Conservation (phyloP, 805 yeast genomes). For the Tetrapisispora taiwanensis region DNA sequence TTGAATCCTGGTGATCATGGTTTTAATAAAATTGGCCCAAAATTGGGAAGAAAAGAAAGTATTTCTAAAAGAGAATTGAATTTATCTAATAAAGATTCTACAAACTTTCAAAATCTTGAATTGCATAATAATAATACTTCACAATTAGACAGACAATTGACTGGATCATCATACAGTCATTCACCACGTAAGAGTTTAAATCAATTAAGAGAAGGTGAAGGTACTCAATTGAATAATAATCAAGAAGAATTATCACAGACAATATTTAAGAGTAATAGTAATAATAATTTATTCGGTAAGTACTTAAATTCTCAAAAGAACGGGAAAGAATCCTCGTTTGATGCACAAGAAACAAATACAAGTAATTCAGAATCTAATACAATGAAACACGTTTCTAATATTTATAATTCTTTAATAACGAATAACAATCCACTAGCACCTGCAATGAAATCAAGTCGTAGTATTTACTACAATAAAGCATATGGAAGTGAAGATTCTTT, state of each 20-base stretch:
- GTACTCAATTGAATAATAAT: not conserved
- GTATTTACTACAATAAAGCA: constrained; percentile 7
- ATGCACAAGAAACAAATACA: not conserved
- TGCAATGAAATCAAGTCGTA: constrained; percentile 1
- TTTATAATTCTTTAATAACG: not conserved
- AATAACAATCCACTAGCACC: not conserved
- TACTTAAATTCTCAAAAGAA: constrained; percentile 2
- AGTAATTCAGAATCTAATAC: not conserved
- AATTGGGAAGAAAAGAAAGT: not conserved
- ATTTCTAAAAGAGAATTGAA: not conserved
- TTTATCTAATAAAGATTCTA: constrained; percentile 1
- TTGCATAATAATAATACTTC: not conserved
- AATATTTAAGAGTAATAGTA: constrained; percentile 2
- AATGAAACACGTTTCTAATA: not conserved
- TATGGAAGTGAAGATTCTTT: constrained; percentile 6
- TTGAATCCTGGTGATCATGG: constrained; percentile 7
- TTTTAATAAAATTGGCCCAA: not conserved
- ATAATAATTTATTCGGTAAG: constrained; percentile 6
- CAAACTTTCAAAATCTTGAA: not conserved
- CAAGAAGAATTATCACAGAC: constrained; percentile 1
- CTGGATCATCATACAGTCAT: not conserved
- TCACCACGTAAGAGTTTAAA: constrained; percentile 1
- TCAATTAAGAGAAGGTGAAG: not conserved
- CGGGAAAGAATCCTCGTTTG: constrained; percentile 1
- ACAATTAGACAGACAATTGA: not conserved